Percentiles rank a stretch among this genome's conserved stretches.
Conservation (phyloP, 202 grass and related monocot species). For the Zoysia matrella region DNA sequence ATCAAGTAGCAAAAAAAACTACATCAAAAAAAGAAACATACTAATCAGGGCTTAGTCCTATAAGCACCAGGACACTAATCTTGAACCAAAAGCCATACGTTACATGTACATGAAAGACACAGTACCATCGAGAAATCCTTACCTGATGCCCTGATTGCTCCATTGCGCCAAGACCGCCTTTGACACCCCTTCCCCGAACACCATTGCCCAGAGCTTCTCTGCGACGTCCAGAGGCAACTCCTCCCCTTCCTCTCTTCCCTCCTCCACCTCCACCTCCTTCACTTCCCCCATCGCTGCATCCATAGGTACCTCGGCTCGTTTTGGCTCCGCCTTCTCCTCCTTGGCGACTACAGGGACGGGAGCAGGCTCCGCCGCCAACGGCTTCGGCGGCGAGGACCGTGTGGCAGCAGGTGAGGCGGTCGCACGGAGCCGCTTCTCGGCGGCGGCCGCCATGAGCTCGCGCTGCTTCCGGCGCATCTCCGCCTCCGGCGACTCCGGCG, state of each 20-base stretch:
- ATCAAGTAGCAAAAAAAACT: background rate
- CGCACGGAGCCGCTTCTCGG: constrained; percentile 68
- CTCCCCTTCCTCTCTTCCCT: constrained; percentile 46
- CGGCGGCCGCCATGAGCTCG: constrained; percentile 82
- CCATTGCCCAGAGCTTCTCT: constrained; percentile 74
- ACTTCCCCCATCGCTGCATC: constrained; percentile 38
- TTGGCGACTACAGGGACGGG: constrained; percentile 1
- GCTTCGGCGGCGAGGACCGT: background rate
- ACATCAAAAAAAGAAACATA: background rate
- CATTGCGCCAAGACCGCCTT: constrained; percentile 88
- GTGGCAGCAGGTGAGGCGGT: constrained; percentile 15
- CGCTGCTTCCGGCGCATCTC: constrained; percentile 70
- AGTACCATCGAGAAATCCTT: constrained; percentile 6
- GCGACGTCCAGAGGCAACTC: constrained; percentile 59
- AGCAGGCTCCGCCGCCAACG: background rate
- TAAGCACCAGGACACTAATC: background rate
- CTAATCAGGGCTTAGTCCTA: background rate
- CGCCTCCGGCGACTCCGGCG: constrained; percentile 66
- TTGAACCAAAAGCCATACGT: constrained; percentile 32
- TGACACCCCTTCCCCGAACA: constrained; percentile 71
- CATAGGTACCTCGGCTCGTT: constrained; percentile 27
- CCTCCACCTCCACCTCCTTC: constrained; percentile 37
- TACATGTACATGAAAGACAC: constrained; percentile 16
- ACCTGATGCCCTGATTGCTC: constrained; percentile 99
- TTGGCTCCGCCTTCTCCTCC: constrained; percentile 33